Conservation (phyloP, 2,329 filamentous ascomycete genomes). For the Talaromyces albobiverticillius region DNA sequence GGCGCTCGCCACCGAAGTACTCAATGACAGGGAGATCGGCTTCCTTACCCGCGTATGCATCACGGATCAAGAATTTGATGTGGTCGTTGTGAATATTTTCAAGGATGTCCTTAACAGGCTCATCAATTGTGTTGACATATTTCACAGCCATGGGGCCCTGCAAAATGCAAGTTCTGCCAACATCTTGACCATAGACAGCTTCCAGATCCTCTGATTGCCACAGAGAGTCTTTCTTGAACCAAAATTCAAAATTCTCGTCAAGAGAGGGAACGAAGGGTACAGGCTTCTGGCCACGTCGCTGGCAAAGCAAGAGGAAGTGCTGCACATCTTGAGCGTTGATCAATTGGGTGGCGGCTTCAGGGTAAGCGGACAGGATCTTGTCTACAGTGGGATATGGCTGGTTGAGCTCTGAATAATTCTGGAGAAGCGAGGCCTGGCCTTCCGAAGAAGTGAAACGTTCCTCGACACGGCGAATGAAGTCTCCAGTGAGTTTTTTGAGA, state of each 20-base stretch:
- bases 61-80: constrained; percentile 73
- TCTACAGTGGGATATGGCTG: constrained; percentile 76
- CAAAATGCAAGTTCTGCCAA: constrained; percentile 91
- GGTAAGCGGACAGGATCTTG: constrained; percentile 76
- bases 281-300: constrained; percentile 90
- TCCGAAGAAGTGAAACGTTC: constrained; percentile 80
- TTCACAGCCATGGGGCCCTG: constrained; percentile 91
- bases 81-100: constrained; percentile 87
- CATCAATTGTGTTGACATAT: constrained; percentile 84
- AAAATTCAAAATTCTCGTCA: constrained; percentile 97
- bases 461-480: constrained; percentile 95
- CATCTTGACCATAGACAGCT: constrained; percentile 92
- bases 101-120: constrained; percentile 92
- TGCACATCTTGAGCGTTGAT: constrained; percentile 99
- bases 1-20: constrained; percentile 88
- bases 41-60: constrained; percentile 74
- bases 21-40: constrained; percentile 78
- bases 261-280: constrained; percentile 94
- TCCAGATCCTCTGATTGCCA: constrained; percentile 99
- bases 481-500: constrained; percentile 77
- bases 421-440: constrained; percentile 76
- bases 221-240: constrained; percentile 99
- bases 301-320: constrained; percentile 90
- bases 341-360: constrained; percentile 82
- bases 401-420: constrained; percentile 84